A percentile compares a stretch with the other conserved stretches of the same genome.
Conservation (phyloP, 1,284 basidiomycete genomes). For the Leccinum fuscescens region DNA sequence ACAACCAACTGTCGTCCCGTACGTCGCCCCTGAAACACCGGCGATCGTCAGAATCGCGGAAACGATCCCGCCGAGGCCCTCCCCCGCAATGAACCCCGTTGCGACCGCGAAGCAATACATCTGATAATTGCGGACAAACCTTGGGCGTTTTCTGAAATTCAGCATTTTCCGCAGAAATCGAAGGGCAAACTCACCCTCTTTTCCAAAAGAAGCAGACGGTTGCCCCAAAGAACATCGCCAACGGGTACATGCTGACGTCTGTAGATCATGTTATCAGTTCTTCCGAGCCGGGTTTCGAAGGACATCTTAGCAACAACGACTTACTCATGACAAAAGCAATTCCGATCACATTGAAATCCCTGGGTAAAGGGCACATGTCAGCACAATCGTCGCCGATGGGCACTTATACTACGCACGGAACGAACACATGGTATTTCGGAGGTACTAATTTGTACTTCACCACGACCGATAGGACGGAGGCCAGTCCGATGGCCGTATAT, state of each 20-base stretch:
- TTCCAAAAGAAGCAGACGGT: constrained; percentile 3
- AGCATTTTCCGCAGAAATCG: not conserved
- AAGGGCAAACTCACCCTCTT: not conserved
- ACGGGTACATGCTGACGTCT: constrained; percentile 5
- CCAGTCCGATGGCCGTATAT: constrained; percentile 2
- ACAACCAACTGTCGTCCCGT: constrained; percentile 8
- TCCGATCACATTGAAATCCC: constrained; percentile 2
- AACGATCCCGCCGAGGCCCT: constrained; percentile 8
- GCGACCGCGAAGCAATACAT: constrained; percentile 7
- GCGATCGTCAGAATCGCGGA: constrained; percentile 3
- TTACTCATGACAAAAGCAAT: not conserved
- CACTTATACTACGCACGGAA: constrained; percentile 5
- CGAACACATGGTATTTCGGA: constrained; percentile 6
- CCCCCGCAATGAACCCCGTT: constrained; percentile 7
- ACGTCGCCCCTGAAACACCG: not conserved
- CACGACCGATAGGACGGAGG: constrained; percentile 8
- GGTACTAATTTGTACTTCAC: constrained; percentile 7
- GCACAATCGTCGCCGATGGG: not conserved
- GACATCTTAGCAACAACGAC: not conserved
- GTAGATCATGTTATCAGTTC: not conserved
- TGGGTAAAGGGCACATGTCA: not conserved
- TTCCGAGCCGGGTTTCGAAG: not conserved
- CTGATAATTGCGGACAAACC: not conserved
- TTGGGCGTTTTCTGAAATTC: not conserved
- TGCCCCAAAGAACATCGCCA: constrained; percentile 4